Evolutionary conservation across 1,284 basidiomycete genomes (phyloP).

Genomic region (Pseudozyma hubeiensis): DNA sequence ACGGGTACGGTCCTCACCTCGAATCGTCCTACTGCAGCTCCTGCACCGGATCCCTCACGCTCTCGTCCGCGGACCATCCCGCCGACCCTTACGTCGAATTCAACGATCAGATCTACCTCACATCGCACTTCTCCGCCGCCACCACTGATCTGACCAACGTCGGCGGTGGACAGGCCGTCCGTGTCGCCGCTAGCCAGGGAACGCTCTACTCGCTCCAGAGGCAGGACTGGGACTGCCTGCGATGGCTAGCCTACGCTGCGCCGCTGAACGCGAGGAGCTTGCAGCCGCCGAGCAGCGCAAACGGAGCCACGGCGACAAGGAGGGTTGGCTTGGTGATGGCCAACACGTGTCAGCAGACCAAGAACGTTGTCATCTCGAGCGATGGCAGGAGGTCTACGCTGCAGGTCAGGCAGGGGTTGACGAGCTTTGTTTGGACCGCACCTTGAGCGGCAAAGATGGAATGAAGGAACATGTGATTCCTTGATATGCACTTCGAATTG

Average conservation of each 20-base stretch:
- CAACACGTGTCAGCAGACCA: constrained; percentile 38
- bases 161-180: constrained; percentile 44
- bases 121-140: constrained; percentile 44
- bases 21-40: constrained; percentile 35
- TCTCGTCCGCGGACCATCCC: constrained; percentile 31
- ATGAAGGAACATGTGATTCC: too few species aligned
- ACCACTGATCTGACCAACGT: constrained; percentile 41
- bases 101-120: constrained; percentile 50
- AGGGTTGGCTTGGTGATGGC: constrained; percentile 44
- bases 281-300: constrained; percentile 14
- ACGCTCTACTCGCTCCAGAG: constrained; percentile 14
- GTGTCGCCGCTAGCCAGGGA: constrained; percentile 18
- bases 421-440: constrained; percentile 54
- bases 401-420: constrained; percentile 30
- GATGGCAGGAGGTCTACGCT: constrained; percentile 42
- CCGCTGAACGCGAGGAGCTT: constrained; percentile 15
- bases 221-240: constrained; percentile 32
- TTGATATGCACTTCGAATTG: too few species aligned
- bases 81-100: constrained; percentile 28
- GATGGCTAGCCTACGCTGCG: constrained; percentile 46
- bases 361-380: constrained; percentile 28
- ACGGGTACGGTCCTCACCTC: constrained; percentile 45
- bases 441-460: constrained; percentile 11
- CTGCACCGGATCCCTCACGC: constrained; percentile 46
- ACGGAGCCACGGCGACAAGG: constrained; percentile 12